Evolutionary conservation across 345 rosid genomes (phyloP), one percentile per base, ranked within the genome.

Genomic region (Syzygium aromaticum): DNA sequence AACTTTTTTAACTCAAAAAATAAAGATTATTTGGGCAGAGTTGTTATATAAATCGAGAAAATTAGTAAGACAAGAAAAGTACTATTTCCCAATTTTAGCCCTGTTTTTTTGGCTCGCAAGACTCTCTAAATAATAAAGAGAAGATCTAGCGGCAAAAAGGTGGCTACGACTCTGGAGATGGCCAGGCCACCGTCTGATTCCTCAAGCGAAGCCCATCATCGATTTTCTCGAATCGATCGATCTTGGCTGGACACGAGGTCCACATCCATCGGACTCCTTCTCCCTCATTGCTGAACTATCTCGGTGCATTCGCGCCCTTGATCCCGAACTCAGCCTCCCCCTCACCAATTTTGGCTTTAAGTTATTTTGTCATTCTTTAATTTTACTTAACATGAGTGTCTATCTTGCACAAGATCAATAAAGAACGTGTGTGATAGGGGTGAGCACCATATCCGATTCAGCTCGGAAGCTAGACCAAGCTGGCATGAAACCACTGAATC

Each of bases 141-240:
- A 46, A 40, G 46, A 21, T 30, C 40, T 3, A 33, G 12, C 86
- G 61, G 17, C 63, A 23, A 11, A 22, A 12, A 30, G 11, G 19
- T 12, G n/a, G 30, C 23, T 28, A 33, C 77, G 22, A 51, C 51
- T 9, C n/a, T 83, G 53, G 28, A 14, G 51, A 82, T 67, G 87
- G 46, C 57, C 73, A 52, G 80, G 43, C 30, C 88, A 30, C 30
- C 80, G 61, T 83, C 73, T 52, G 87, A 84, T 84, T 87, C 86
- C 53, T 52, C 84, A 80, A 89, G 85, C 80, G 30, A 73, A 21
- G 57, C 77, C 57, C 38, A 52, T 87, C 78, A 38, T 53, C 54
- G 57, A 84, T 23, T 67, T 51, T 52, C 87, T 77, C 54, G 52
- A 57, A 52, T 38, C 84, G 84, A 77, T 49, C 84, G 84, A 83